phyloP scores from a whole-genome alignment of 2,329 filamentous ascomycete species.

The Claviceps sp. region DNA sequence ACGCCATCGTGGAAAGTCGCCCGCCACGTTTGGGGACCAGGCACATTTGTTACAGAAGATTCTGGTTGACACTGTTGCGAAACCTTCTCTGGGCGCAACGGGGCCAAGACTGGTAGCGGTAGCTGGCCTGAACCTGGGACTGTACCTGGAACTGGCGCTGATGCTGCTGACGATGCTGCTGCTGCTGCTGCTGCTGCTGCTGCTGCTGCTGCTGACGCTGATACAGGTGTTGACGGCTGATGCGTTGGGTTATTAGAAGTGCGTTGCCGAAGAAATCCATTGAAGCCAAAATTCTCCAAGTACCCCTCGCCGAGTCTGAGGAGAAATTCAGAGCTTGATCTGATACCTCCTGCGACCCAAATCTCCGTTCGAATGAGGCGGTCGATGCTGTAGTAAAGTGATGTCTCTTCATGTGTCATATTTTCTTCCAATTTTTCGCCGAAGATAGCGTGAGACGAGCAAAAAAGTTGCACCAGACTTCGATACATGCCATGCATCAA shows the following conservation, averaged over 20 bases:
- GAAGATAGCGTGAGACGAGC: slow-evolving; percentile 28
- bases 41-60: neutral
- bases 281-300: slow-evolving; percentile 19
- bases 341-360: slow-evolving; percentile 33
- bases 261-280: slow-evolving; percentile 20
- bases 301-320: slow-evolving; percentile 33
- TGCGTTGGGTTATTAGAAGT: neutral
- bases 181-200: neutral
- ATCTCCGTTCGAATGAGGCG: slow-evolving; percentile 31
- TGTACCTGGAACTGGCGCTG: neutral
- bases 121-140: neutral
- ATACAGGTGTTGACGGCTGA: slow-evolving; percentile 4
- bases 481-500: slow-evolving; percentile 6
- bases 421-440: slow-evolving; percentile 29
- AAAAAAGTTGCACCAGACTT: slow-evolving; percentile 34
- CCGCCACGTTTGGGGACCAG: slow-evolving; percentile 6
- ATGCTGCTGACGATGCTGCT: neutral
- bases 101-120: neutral
- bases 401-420: slow-evolving; percentile 31
- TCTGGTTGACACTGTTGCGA: slow-evolving; percentile 6
- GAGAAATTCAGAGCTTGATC: slow-evolving; percentile 36
- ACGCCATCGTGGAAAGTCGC: slow-evolving; percentile 8
- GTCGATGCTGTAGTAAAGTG: slow-evolving; percentile 26
- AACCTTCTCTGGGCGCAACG: slow-evolving; percentile 1
- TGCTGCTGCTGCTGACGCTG: neutral